Base-by-base conservation (phyloP, 2,329 filamentous ascomycete genomes). In the Claviceps monticola region DNA sequence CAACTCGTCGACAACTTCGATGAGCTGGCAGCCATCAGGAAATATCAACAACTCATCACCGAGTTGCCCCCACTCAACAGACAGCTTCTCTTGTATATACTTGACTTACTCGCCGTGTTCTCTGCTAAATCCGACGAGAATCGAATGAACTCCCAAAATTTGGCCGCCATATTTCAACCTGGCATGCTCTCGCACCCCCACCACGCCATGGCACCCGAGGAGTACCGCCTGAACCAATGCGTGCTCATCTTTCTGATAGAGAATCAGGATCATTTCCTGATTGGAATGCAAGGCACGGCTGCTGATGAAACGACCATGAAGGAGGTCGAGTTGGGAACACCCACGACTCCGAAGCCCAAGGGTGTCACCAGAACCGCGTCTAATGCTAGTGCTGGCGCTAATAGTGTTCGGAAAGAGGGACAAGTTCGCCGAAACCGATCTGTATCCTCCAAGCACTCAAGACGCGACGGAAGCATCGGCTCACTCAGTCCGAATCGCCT, bases 281-380 rank as follows among this genome's bases (percentile, higher is more conserved):
- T 98, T 57, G 93, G 93, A 51, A 98, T 98, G 93, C 88, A 89
- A 64, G 93, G 93, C 45, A 96, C 90, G n/a, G 90, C 82, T n/a
- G 87, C 90, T n/a, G 90, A 96, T 63, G 88, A 94, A 63, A 83
- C 78, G 63, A 83, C 79, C 1, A 76, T 78, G 58, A 72, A 78
- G 59, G 76, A 79, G 59, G 76, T 84, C 44, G 74, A 82, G 57
- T 83, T 90, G 62, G 87, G 86, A 52, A 84, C 84, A 3, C 78
- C 75, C 66, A 59, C 67, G 62, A 57, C 55, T 11, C 62, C 66
- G 21, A 38, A 79, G 78, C 56, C 70, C 76, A 53, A 71, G 69
- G 75, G 77, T 29, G 53, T 67, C 8, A 61, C 58, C 16, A 58
- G 93, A 60, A 91, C 91, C 5, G 78, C 84, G 13, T 97, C 93